Percentiles rank a stretch among this genome's conserved stretches.
Conservation (phyloP, 2,329 filamentous ascomycete species). For the Thermothelomyces thermophilus region DNA sequence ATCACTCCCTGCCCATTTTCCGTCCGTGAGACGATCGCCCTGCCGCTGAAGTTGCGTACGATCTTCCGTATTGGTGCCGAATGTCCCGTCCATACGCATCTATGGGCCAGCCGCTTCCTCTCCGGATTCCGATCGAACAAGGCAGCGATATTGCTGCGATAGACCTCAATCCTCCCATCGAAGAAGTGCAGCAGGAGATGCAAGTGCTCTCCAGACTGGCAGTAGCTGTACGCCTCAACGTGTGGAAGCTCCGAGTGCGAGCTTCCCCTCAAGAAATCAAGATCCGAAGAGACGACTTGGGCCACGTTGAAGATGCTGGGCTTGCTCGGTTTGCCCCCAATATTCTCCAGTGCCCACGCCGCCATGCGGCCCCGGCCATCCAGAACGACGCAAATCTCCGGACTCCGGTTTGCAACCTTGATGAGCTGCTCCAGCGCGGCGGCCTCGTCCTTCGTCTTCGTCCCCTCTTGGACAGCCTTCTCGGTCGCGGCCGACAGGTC, state of each 20-base stretch:
- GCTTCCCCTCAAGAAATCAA: conserved; percentile 39
- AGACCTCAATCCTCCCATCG: conserved; percentile 76
- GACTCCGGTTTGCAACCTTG: conserved; percentile 74
- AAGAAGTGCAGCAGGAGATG: conserved; percentile 77
- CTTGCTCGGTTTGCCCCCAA: conserved; percentile 62
- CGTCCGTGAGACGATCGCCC: conserved; percentile 74
- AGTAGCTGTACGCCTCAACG: conserved; percentile 68
- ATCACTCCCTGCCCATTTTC: conserved; percentile 71
- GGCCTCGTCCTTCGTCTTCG: conserved; percentile 51
- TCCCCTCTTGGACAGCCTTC: conserved; percentile 58
- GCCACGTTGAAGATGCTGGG: conserved; percentile 78
- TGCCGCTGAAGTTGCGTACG: conserved; percentile 74
- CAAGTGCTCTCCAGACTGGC: conserved; percentile 58
- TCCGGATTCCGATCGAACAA: conserved; percentile 68
- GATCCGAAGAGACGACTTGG: conserved; percentile 57
- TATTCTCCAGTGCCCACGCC: conserved; percentile 85
- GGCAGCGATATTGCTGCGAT: conserved; percentile 69
- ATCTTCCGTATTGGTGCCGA: conserved; percentile 75
- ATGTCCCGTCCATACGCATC: conserved; percentile 76
- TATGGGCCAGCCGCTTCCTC: conserved; percentile 52
- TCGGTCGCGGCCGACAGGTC: conserved; percentile 75
- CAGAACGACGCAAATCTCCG: conserved; percentile 80
- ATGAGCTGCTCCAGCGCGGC: conserved; percentile 78
- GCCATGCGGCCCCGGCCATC: conserved; percentile 83
- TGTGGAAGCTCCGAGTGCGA: conserved; percentile 34